Percentiles rank a stretch among this genome's conserved stretches.
Evolutionary conservation across 2,329 filamentous ascomycete species (phyloP).

Genomic region (Pseudonectria buxi): DNA sequence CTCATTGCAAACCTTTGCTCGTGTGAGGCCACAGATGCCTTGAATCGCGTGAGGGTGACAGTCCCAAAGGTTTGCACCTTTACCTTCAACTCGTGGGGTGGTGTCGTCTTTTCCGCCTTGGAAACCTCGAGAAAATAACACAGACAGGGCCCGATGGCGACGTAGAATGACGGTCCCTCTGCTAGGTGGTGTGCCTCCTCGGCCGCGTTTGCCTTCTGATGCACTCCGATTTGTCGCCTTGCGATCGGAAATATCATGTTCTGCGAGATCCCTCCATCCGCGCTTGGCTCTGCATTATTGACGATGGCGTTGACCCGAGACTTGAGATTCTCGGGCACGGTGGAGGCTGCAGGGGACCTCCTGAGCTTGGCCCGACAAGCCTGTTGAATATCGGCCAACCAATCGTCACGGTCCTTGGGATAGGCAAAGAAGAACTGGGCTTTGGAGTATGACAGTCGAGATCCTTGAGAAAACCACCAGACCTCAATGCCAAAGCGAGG

Average conservation of each 20-base stretch:
- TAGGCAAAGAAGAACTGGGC: slow-evolving; percentile 43
- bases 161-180: slow-evolving; percentile 47
- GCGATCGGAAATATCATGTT: slow-evolving; percentile 46
- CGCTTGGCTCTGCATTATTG: slow-evolving; percentile 35
- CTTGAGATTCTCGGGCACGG: slow-evolving; percentile 41
- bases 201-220: slow-evolving; percentile 33
- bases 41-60: slow-evolving; percentile 45
- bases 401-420: slow-evolving; percentile 43
- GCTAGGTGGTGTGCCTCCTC: slow-evolving; percentile 39
- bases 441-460: slow-evolving; percentile 39
- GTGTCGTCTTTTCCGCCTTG: slow-evolving; percentile 35
- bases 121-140: slow-evolving; percentile 47
- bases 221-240: slow-evolving; percentile 37
- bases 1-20: slow-evolving; percentile 51
- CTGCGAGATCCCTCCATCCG: slow-evolving; percentile 20
- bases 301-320: slow-evolving; percentile 40
- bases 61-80: slow-evolving; percentile 46
- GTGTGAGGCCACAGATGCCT: slow-evolving; percentile 42
- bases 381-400: slow-evolving; percentile 40
- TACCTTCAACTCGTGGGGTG: slow-evolving; percentile 40
- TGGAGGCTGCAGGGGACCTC: slow-evolving; percentile 27
- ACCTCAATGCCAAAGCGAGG: slow-evolving; percentile 48
- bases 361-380: slow-evolving; percentile 34
- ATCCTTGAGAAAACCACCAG: slow-evolving; percentile 46
- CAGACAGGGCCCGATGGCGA: slow-evolving; percentile 47